phyloP scores from a whole-genome alignment of 106 monocot genomes.

The Cymbidium sinense region DNA sequence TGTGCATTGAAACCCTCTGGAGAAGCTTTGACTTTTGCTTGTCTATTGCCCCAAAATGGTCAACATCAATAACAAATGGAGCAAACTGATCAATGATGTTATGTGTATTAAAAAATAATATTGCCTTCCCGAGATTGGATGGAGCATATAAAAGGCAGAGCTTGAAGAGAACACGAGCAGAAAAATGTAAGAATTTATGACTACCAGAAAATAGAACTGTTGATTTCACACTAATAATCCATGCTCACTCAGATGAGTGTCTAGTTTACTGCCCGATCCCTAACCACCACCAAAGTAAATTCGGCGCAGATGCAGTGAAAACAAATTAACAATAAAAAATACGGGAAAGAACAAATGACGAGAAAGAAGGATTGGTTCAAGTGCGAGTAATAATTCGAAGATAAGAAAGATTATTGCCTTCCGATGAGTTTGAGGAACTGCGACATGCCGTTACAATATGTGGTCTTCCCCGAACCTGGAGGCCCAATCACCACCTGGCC shows the following conservation, averaged over 20 bases:
- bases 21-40: background rate
- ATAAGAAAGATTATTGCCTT: slow-evolving; percentile 26
- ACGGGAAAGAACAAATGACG: background rate
- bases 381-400: background rate
- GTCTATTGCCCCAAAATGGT: background rate
- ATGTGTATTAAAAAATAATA: background rate
- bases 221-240: background rate
- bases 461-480: slow-evolving; percentile 92
- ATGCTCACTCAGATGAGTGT: background rate
- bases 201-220: background rate
- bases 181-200: background rate
- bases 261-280: background rate
- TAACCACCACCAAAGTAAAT: background rate
- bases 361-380: too few species aligned
- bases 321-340: background rate
- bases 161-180: background rate
- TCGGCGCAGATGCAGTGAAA: background rate
- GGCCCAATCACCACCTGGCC: slow-evolving; percentile 94
- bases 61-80: background rate
- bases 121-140: background rate
- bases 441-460: slow-evolving; percentile 95
- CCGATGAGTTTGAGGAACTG: slow-evolving; percentile 86
- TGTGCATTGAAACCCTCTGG: too few species aligned
- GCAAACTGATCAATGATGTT: background rate
- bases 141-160: background rate